A percentile compares a stretch with the other conserved stretches of the same genome.
Evolutionary conservation across 2,329 filamentous ascomycete genomes (phyloP).

Genomic region (Chrysoporthe deuterocubensis): DNA sequence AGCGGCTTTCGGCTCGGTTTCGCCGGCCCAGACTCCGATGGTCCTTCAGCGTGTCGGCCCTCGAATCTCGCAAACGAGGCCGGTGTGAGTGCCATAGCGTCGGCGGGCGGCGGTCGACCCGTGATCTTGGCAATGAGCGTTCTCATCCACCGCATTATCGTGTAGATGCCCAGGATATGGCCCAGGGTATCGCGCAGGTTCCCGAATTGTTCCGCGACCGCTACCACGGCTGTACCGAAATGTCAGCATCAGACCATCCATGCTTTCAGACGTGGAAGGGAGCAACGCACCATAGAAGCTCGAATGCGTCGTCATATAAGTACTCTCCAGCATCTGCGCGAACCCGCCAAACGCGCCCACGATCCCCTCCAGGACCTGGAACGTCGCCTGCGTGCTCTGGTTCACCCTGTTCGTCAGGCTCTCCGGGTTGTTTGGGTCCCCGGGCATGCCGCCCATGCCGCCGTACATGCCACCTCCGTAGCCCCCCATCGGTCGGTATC

Average conservation of each 20-base stretch:
- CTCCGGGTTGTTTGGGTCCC: slow-evolving; percentile 83
- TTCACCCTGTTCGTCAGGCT: slow-evolving; percentile 95
- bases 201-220: slow-evolving; percentile 95
- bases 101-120: slow-evolving; percentile 85
- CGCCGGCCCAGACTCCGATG: slow-evolving; percentile 53
- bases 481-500: slow-evolving; percentile 38
- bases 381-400: slow-evolving; percentile 93
- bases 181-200: slow-evolving; percentile 92
- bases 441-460: slow-evolving; percentile 46
- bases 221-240: slow-evolving; percentile 79
- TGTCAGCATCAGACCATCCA: slow-evolving; percentile 23
- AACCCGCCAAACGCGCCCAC: slow-evolving; percentile 97
- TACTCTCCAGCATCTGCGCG: slow-evolving; percentile 98
- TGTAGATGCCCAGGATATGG: slow-evolving; percentile 93
- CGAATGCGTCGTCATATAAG: slow-evolving; percentile 98
- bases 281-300: slow-evolving; percentile 88
- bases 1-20: slow-evolving; percentile 93
- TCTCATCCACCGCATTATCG: slow-evolving; percentile 90
- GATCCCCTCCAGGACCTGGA: slow-evolving; percentile 97
- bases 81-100: slow-evolving; percentile 84
- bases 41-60: slow-evolving; percentile 68
- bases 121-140: slow-evolving; percentile 91
- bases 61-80: slow-evolving; percentile 90
- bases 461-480: slow-evolving; percentile 49
- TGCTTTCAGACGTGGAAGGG: neutral